Evolutionary conservation across 2,329 filamentous ascomycete genomes (phyloP).

Genomic region (Penicillium sp.): DNA sequence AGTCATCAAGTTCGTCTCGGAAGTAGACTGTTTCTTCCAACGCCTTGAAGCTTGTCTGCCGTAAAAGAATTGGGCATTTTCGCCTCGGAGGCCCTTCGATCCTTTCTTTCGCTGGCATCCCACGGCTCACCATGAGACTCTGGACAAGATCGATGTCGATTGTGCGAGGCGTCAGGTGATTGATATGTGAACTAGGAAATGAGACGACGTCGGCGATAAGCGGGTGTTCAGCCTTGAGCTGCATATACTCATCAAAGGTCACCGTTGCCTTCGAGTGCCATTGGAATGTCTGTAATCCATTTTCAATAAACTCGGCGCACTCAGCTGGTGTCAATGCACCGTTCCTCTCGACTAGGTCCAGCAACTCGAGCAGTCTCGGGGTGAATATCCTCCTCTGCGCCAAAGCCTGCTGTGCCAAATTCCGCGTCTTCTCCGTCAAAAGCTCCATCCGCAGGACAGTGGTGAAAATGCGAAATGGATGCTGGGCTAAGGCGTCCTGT

Average conservation of each 20-base stretch:
- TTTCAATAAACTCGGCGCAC: conserved; percentile 43
- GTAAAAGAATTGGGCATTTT: conserved; percentile 50
- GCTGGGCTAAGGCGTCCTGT: conserved; percentile 36
- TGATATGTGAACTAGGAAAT: conserved; percentile 52
- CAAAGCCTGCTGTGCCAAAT: conserved; percentile 39
- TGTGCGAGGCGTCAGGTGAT: conserved; percentile 56
- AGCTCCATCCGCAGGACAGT: conserved; percentile 48
- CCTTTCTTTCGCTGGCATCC: conserved; percentile 50
- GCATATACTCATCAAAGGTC: conserved; percentile 45
- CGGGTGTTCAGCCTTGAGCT: conserved; percentile 49
- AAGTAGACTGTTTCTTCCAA: conserved; percentile 54
- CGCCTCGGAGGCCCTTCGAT: conserved; percentile 56
- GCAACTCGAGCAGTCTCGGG: conserved; percentile 38
- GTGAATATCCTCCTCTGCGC: conserved; percentile 48
- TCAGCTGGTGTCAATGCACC: conserved; percentile 33
- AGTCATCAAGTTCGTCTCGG: conserved; percentile 17
- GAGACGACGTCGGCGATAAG: conserved; percentile 53
- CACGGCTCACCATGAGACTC: conserved; percentile 43
- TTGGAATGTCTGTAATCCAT: conserved; percentile 51
- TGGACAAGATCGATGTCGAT: conserved; percentile 54
- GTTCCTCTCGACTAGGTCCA: conserved; percentile 39
- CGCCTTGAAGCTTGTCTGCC: conserved; percentile 58
- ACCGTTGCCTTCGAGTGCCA: conserved; percentile 51
- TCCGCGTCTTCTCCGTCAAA: conserved; percentile 36
- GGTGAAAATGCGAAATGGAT: conserved; percentile 52